phyloP scores from a whole-genome alignment of 768 basidiomycete species.

The Leucocoprinus birnbaumii region DNA sequence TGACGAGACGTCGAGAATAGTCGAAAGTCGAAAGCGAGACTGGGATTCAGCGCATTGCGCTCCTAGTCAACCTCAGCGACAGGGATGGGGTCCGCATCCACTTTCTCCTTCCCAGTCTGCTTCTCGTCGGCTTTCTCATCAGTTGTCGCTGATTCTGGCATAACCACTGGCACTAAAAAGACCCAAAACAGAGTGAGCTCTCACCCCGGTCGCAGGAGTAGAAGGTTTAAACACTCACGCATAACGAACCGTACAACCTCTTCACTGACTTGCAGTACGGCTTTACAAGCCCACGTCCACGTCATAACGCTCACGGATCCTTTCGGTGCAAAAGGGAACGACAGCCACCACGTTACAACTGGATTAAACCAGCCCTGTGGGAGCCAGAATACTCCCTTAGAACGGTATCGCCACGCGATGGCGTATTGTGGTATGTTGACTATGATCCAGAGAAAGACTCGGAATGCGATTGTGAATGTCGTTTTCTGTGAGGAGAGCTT shows the following conservation, averaged over 20 bases:
- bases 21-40: background rate
- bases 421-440: constrained; percentile 87
- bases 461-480: constrained; percentile 70
- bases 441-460: constrained; percentile 68
- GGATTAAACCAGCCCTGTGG: constrained; percentile 91
- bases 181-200: background rate
- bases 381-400: constrained; percentile 88
- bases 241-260: constrained; percentile 3
- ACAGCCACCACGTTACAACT: constrained; percentile 74
- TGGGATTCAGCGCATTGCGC: background rate
- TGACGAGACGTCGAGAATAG: too few relatives aligned
- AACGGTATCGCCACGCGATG: constrained; percentile 91
- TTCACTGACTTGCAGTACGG: constrained; percentile 79
- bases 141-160: background rate
- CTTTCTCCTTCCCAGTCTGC: background rate
- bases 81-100: background rate
- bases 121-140: background rate
- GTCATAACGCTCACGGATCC: constrained; percentile 91
- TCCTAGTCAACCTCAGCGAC: constrained; percentile 7
- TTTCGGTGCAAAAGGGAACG: constrained; percentile 87
- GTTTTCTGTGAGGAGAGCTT: constrained; percentile 59
- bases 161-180: constrained; percentile 1
- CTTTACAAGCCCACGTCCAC: constrained; percentile 93
- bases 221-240: background rate
- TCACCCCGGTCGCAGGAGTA: too few relatives aligned